Evolutionary conservation across 2,329 filamentous ascomycete species (phyloP).

Genomic region (Botrytis pseudocinerea): DNA sequence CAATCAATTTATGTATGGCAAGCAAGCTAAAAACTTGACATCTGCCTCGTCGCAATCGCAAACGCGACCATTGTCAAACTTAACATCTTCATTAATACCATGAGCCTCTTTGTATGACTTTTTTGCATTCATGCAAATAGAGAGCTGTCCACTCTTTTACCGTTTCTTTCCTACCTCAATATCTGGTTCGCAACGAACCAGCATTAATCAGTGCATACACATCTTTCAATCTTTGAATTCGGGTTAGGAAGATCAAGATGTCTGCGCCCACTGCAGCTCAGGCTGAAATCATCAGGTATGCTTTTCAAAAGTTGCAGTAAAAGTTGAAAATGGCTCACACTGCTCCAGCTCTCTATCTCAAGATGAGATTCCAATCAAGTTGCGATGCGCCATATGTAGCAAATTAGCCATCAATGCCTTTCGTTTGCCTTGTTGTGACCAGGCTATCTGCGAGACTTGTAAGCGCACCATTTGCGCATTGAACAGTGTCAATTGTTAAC

Average conservation of each 20-base stretch:
- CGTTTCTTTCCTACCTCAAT: constrained; percentile 8
- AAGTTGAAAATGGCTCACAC: constrained; percentile 25
- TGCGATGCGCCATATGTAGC: constrained; percentile 92
- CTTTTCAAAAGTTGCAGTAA: neutral
- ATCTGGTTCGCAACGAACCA: neutral
- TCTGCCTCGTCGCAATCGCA: constrained; percentile 16
- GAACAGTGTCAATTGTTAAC: neutral
- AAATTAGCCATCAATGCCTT: constrained; percentile 88
- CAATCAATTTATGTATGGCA: constrained; percentile 4
- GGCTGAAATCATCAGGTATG: constrained; percentile 41
- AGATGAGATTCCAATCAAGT: constrained; percentile 91
- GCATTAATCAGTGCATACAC: constrained; percentile 2
- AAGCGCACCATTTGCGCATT: constrained; percentile 32
- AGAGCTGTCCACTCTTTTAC: constrained; percentile 24
- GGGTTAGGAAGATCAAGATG: constrained; percentile 31
- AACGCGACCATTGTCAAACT: constrained; percentile 16
- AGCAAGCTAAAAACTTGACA: constrained; percentile 14
- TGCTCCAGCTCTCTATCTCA: constrained; percentile 39
- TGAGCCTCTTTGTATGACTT: constrained; percentile 21
- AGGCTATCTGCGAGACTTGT: constrained; percentile 91
- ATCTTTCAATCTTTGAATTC: neutral
- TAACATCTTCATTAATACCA: constrained; percentile 8
- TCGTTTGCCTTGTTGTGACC: constrained; percentile 91
- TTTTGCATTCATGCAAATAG: constrained; percentile 11
- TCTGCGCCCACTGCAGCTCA: constrained; percentile 38